Percentiles rank a stretch among this genome's conserved stretches.
Evolutionary conservation across 148 eudicot genomes (phyloP).

Genomic region (Fagopyrum tataricum): DNA sequence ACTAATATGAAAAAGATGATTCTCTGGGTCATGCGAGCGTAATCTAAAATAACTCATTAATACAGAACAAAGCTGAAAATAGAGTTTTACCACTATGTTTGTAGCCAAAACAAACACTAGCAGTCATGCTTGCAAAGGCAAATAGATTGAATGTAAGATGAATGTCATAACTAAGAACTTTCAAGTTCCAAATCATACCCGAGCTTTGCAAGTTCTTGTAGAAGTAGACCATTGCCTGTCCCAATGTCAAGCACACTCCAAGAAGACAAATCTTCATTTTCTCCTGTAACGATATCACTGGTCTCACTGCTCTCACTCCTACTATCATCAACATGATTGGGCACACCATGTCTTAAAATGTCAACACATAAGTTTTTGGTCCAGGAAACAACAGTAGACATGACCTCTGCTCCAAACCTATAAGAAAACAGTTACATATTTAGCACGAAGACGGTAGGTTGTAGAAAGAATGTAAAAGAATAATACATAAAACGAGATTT

Average conservation of each 20-base stretch:
- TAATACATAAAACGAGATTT: too few relatives aligned
- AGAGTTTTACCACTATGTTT: not conserved
- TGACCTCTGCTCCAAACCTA: conserved; percentile 97
- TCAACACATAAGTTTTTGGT: conserved; percentile 68
- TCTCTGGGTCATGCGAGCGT: not conserved
- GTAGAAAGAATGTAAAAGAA: too few relatives aligned
- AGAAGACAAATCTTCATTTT: conserved; percentile 31
- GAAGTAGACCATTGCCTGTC: conserved; percentile 96
- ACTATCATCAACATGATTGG: conserved; percentile 37
- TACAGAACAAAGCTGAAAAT: not conserved
- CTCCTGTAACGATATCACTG: conserved; percentile 15
- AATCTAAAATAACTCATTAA: not conserved
- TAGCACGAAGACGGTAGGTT: too few relatives aligned
- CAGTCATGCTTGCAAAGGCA: not conserved
- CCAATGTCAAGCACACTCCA: conserved; percentile 98
- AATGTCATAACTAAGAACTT: not conserved
- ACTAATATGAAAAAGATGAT: not conserved
- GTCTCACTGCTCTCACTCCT: conserved; percentile 39
- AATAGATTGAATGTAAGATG: not conserved
- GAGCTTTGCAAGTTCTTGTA: conserved; percentile 90
- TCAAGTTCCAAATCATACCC: conserved; percentile 45
- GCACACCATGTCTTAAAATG: conserved; percentile 41
- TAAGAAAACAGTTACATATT: not conserved
- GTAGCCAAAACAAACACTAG: not conserved
- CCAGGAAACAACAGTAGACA: conserved; percentile 94